Base-by-base conservation (phyloP, 2,329 filamentous ascomycete genomes). In the Tolypocladium ophioglossoides region DNA sequence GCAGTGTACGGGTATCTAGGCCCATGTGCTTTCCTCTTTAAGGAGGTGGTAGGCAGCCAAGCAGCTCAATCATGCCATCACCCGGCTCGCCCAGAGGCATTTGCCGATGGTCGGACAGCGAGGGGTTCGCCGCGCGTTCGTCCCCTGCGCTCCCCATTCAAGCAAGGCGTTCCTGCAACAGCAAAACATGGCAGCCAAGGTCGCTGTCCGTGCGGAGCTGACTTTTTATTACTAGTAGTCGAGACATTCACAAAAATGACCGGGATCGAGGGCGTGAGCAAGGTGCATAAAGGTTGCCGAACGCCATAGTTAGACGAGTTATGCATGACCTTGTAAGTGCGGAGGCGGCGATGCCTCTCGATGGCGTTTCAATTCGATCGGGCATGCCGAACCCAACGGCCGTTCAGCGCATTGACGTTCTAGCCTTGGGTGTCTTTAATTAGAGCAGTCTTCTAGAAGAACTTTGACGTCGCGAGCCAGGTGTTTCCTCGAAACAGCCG, bases 281-380 rank as follows among this genome's bases (percentile, higher is more conserved):
- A 32, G 44, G 35, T 22, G 49, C 49, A 51, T n/a, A 40, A 51
- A n/a, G 35, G 49, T 35, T n/a, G 49, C 49, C 49, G 5, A 39
- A 14, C 11, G 49, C 35, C 47, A 49, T 35, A 20, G 39, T 16
- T 32, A 24, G 10, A 30, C 14, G 14, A 24, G 8, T 27, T 18
- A 46, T 46, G 41, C 41, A 46, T 48, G 44, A 48, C 44, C 27
- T 34, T 34, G 44, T 4, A 34, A 47, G 34, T 47, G 44, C 35
- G 49, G 22, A 40, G 35, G 49, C 49, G 49, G 20, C 35, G 34
- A 39, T 51, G 22, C 27, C 41, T 47, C 16, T 27, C 18, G 44
- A 32, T 32, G 44, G 22, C 35, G 49, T 51, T 51, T 51, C 49
- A 51, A 51, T 51, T 51, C 35, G 49, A 51, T 30, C 49, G 49